phyloP scores from a whole-genome alignment of 441 rosid genomes.

The Jatropha multifida region DNA sequence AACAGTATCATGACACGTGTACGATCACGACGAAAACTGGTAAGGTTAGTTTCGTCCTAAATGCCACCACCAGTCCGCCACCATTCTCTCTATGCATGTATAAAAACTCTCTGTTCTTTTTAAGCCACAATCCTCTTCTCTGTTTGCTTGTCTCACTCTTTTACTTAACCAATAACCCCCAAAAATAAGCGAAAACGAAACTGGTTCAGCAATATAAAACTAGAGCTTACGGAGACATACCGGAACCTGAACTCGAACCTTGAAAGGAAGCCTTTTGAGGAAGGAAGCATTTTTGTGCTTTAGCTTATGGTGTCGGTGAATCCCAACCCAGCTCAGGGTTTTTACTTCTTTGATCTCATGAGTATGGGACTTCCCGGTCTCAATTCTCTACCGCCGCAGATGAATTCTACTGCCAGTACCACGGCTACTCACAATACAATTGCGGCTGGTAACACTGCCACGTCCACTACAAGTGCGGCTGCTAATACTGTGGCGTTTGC shows the following conservation, averaged over 20 bases:
- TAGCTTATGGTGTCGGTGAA: conserved; percentile 60
- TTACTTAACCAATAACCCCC: background rate
- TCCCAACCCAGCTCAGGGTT: conserved; percentile 61
- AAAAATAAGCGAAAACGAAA: background rate
- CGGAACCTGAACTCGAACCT: background rate
- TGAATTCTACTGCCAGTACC: conserved; percentile 15
- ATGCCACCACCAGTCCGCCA: conserved; percentile 13
- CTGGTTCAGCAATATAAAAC: background rate
- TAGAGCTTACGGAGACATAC: background rate
- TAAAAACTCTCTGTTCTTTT: background rate
- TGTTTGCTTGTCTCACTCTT: background rate
- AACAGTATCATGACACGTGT: conserved; percentile 34
- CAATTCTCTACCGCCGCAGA: conserved; percentile 40
- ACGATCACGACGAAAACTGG: conserved; percentile 4
- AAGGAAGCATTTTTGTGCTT: background rate
- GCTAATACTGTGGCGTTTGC: conserved; percentile 30
- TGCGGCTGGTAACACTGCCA: background rate
- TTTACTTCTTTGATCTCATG: conserved; percentile 59
- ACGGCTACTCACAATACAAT: background rate
- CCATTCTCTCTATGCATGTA: conserved; percentile 3
- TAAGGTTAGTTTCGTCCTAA: conserved; percentile 25
- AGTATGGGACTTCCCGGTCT: conserved; percentile 60
- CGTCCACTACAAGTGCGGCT: background rate
- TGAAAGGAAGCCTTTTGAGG: background rate
- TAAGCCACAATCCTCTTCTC: background rate